Percentiles rank a stretch among this genome's conserved stretches.
These are phyloP conservation scores for Hanseniaspora thailandica DNA, from an alignment of 805 yeast species.

Conservation along the genomic window DNA sequence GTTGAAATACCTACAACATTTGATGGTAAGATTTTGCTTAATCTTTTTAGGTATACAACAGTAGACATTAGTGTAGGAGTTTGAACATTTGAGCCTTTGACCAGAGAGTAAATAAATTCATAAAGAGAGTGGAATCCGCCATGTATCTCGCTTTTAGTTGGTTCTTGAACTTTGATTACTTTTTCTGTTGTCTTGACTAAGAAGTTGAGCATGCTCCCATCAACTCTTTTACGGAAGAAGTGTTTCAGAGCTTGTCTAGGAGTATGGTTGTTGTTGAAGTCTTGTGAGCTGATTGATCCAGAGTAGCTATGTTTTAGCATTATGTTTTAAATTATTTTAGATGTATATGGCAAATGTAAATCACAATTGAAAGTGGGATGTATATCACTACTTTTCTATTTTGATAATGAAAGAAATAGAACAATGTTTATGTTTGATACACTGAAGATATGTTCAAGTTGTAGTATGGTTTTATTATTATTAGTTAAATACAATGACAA, in stretches of 20 bases:
- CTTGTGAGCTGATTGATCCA: neutral
- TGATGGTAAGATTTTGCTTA: constrained; percentile 67
- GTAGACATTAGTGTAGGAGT: constrained; percentile 92
- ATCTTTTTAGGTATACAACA: constrained; percentile 65
- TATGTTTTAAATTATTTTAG: neutral
- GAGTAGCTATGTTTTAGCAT: neutral
- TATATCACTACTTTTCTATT: too few relatives aligned
- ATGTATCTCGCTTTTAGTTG: constrained; percentile 17
- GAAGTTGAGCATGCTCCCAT: constrained; percentile 25
- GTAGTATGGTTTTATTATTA: too few relatives aligned
- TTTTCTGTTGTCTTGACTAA: constrained; percentile 24
- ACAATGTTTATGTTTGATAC: too few relatives aligned
- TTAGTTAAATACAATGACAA: too few relatives aligned
- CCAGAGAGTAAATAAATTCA: constrained; percentile 58
- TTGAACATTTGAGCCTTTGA: constrained; percentile 78
- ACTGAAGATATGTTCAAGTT: too few relatives aligned
- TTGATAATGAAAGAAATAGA: too few relatives aligned
- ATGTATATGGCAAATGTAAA: neutral
- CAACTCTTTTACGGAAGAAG: constrained; percentile 24
- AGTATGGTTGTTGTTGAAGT: neutral
- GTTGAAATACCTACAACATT: constrained; percentile 87
- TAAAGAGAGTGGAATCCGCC: constrained; percentile 36
- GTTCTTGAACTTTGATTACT: constrained; percentile 21
- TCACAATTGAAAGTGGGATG: neutral
- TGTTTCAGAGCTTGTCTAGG: constrained; percentile 22